Base-by-base conservation (phyloP, 495 filamentous ascomycete species). In the Lasiosphaeria ovina region DNA sequence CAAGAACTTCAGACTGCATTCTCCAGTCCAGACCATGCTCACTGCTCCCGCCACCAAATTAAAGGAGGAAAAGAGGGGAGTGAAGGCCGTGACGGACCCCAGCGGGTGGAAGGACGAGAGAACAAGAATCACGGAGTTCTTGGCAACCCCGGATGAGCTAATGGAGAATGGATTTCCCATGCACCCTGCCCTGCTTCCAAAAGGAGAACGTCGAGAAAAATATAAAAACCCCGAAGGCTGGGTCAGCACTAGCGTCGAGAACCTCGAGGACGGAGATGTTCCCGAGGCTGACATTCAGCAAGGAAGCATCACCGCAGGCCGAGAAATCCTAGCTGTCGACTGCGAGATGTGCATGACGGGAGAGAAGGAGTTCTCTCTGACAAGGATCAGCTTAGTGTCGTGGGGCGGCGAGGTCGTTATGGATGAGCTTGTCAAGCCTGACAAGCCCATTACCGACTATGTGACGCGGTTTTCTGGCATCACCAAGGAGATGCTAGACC, bases 311-410 rank as follows among this genome's bases (percentile, higher is more conserved):
- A 94, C 92, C 2, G 90, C 84, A 11, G 95, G 93, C 17, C 84
- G 89, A 45, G 84, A 87, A n/a, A 76, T 98, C 6, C 73, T 94
- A 31, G 87, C 91, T 9, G 79, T 98, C 54, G 94, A 98, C 66
- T 98, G 94, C 70, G 94, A 98, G 70, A 98, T 98, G 94, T 96
- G 92, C 67, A 82, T 87, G 69, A 93, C 92, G 0, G 87, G 87
- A 61, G 84, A 83, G 17, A 83, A 83, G 8, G 83, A 88, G 52
- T 87, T 84, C 32, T 92, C 92, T 51, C 83, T 98, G 51, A 93
- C 94, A 0, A 85, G 94, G 35, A 88, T 98, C 71, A 95, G 90
- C 70, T 63, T 98, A 33, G 76, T 98, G 7, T 74, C 82, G 52
- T 98, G 94, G 94, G 89, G 91, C 66, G 92, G 91, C 14, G 83